Conservation (phyloP, 2,329 filamentous ascomycete genomes). For the Aspergillus felis region DNA sequence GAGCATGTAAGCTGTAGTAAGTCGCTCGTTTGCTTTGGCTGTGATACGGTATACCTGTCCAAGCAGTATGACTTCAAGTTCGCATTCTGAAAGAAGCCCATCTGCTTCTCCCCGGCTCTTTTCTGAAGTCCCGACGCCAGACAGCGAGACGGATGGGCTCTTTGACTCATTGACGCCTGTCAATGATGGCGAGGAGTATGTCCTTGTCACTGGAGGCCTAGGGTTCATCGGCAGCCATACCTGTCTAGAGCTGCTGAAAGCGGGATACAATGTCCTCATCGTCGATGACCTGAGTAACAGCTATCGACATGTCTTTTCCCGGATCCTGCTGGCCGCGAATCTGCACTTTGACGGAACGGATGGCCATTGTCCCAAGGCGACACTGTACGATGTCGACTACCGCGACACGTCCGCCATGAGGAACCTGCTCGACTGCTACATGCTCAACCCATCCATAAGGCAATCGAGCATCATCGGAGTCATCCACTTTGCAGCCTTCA, state of each 20-base stretch:
- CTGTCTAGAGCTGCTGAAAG: slow-evolving; percentile 39
- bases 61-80: not conserved
- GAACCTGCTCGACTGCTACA: slow-evolving; percentile 42
- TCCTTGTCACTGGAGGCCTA: slow-evolving; percentile 41
- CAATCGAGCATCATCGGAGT: slow-evolving; percentile 56
- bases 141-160: not conserved
- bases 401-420: slow-evolving; percentile 42
- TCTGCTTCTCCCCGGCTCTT: not conserved
- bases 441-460: slow-evolving; percentile 25
- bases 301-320: slow-evolving; percentile 32
- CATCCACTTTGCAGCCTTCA: slow-evolving; percentile 68
- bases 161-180: not conserved
- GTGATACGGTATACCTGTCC: too few relatives aligned
- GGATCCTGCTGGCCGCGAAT: slow-evolving; percentile 31
- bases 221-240: slow-evolving; percentile 44
- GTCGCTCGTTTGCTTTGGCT: too few relatives aligned
- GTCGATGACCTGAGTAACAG: slow-evolving; percentile 42
- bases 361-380: slow-evolving; percentile 40
- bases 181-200: slow-evolving; percentile 34
- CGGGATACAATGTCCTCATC: slow-evolving; percentile 40
- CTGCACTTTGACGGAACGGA: slow-evolving; percentile 34
- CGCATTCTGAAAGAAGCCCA: not conserved
- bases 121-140: not conserved
- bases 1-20: too few relatives aligned
- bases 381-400: slow-evolving; percentile 49